phyloP scores from a whole-genome alignment of 73 alveolate species.

The Durusdinium trenchii region DNA sequence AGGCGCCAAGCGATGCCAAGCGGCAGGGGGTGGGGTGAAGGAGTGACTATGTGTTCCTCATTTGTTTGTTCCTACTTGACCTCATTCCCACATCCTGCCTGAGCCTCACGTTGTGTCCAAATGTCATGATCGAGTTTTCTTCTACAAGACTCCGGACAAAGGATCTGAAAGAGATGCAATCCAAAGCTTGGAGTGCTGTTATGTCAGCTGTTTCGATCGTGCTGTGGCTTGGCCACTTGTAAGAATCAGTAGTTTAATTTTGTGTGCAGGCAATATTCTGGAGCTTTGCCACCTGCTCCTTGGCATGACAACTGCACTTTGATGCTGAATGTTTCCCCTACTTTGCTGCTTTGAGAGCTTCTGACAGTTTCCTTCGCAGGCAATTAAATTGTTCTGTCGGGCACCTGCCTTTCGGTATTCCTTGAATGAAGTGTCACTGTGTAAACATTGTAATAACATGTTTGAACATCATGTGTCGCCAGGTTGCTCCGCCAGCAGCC shows the following conservation, averaged over 20 bases:
- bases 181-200: not conserved
- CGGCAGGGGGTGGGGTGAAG: not conserved
- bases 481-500: slow-evolving; percentile 69
- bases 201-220: not conserved
- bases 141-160: not conserved
- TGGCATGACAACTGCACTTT: not conserved
- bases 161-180: not conserved
- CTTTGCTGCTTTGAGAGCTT: no score
- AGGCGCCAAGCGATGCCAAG: not conserved
- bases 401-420: no score
- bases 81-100: not conserved
- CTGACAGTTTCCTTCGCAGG: no score
- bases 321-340: no score
- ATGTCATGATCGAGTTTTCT: not conserved
- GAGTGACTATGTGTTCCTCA: not conserved
- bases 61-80: not conserved
- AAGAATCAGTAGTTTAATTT: not conserved
- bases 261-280: slow-evolving; percentile 33
- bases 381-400: no score
- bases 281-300: slow-evolving; percentile 80
- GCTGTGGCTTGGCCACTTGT: not conserved
- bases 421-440: no score
- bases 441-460: no score
- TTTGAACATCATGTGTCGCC: no score
- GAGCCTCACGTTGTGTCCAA: not conserved